Percentiles rank a stretch among this genome's conserved stretches.
These are phyloP conservation scores for Wickerhamiella hasegawae DNA, from an alignment of 805 yeast species.

Conservation along the genomic window DNA sequence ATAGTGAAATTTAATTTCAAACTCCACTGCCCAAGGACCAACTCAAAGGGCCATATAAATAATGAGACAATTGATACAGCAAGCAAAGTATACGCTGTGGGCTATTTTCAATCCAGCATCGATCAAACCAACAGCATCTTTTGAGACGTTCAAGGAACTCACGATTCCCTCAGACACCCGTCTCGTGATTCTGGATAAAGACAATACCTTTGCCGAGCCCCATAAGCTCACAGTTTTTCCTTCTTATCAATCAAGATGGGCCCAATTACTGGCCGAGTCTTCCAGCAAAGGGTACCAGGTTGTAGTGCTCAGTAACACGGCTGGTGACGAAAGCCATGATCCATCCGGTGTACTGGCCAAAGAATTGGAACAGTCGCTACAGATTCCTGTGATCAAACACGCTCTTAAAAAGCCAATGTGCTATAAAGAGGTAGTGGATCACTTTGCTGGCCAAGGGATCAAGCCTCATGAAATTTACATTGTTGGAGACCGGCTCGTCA, in stretches of 20 bases:
- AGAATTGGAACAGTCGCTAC: slow-evolving; percentile 39
- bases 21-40: too few species aligned
- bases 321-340: slow-evolving; percentile 71
- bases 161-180: slow-evolving; percentile 27
- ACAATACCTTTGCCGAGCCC: slow-evolving; percentile 83
- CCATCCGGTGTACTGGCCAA: slow-evolving; percentile 40
- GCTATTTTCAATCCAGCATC: slow-evolving; percentile 1
- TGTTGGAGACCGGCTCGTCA: slow-evolving; percentile 80
- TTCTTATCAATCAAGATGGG: slow-evolving; percentile 43
- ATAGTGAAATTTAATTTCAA: too few species aligned
- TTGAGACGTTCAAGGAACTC: slow-evolving; percentile 9
- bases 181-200: slow-evolving; percentile 82
- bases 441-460: slow-evolving; percentile 36
- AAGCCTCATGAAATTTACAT: slow-evolving; percentile 56
- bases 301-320: slow-evolving; percentile 78
- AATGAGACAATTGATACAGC: slow-evolving; percentile 3
- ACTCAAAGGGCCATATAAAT: background rate
- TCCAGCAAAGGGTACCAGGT: slow-evolving; percentile 38
- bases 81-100: slow-evolving; percentile 6
- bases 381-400: slow-evolving; percentile 22
- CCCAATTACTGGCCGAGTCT: slow-evolving; percentile 12
- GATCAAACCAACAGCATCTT: slow-evolving; percentile 11
- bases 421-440: slow-evolving; percentile 44
- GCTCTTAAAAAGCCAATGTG: slow-evolving; percentile 23
- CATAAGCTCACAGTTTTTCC: slow-evolving; percentile 71